Percentiles rank a stretch among this genome's conserved stretches.
phyloP scores from a whole-genome alignment of 441 rosid genomes.

The Corymbia citriodora region DNA sequence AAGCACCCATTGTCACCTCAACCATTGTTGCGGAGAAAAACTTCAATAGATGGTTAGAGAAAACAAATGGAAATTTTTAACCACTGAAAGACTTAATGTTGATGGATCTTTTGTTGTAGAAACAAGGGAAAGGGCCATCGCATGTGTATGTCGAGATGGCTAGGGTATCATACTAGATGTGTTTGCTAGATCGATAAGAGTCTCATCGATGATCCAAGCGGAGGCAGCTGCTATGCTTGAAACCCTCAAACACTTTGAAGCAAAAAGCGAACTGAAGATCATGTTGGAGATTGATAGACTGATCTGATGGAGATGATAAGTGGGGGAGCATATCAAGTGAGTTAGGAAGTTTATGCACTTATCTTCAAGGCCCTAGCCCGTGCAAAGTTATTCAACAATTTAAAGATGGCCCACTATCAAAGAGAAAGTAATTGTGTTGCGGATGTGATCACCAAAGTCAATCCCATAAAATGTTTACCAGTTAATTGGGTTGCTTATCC shows the following conservation, averaged over 20 bases:
- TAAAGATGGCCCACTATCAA: background rate
- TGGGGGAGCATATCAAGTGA: background rate
- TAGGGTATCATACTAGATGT: background rate
- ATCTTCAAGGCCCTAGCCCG: accelerated
- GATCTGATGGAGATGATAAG: background rate
- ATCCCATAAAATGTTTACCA: background rate
- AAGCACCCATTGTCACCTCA: background rate
- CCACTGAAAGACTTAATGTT: background rate
- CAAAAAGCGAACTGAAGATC: background rate
- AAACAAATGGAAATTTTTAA: background rate
- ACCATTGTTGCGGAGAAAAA: background rate
- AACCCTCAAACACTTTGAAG: background rate
- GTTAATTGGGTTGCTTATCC: background rate
- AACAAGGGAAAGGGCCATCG: background rate
- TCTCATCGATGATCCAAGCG: background rate
- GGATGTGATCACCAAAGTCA: background rate
- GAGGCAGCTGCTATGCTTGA: background rate
- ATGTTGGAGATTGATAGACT: background rate
- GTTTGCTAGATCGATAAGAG: too few relatives aligned
- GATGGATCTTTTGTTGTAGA: background rate
- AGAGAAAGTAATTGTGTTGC: background rate
- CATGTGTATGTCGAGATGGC: background rate
- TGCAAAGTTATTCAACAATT: background rate
- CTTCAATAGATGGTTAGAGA: background rate
- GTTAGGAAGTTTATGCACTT: background rate